phyloP scores from a whole-genome alignment of 73 alveolate species.

The Durusdinium trenchii region DNA sequence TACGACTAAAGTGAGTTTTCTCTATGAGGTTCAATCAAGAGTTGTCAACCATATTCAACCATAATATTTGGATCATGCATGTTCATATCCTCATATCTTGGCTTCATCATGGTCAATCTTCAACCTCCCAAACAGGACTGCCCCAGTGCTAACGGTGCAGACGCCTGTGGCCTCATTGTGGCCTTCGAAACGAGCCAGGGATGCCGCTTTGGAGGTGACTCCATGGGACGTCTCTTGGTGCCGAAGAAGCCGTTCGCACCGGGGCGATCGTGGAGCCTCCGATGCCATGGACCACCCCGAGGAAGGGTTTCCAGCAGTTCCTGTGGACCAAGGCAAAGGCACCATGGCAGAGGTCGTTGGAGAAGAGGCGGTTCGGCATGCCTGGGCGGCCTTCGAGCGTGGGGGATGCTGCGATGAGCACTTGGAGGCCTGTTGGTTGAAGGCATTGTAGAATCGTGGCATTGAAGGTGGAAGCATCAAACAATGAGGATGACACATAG shows the following conservation, averaged over 20 bases:
- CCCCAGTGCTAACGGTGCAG: slow-evolving; percentile 53
- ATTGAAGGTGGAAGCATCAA: too few relatives aligned
- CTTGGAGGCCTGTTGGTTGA: slow-evolving; percentile 20
- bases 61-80: too few relatives aligned
- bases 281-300: too few relatives aligned
- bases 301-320: not conserved
- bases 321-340: slow-evolving; percentile 39
- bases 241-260: not conserved
- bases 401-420: slow-evolving; percentile 70
- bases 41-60: too few relatives aligned
- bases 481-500: too few relatives aligned
- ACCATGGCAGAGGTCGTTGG: slow-evolving; percentile 70
- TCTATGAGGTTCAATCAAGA: too few relatives aligned
- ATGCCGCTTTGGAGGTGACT: slow-evolving; percentile 68
- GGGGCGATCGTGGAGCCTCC: not conserved
- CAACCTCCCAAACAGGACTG: not conserved
- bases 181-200: not conserved
- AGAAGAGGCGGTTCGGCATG: slow-evolving; percentile 75
- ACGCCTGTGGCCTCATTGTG: slow-evolving; percentile 77
- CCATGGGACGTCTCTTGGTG: slow-evolving; percentile 57
- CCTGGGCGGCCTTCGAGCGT: not conserved
- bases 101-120: not conserved
- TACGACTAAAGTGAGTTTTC: too few relatives aligned
- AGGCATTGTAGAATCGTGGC: too few relatives aligned
- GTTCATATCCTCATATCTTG: too few relatives aligned